These are phyloP conservation scores for Fusarium avenaceum DNA, from an alignment of 2,329 filamentous ascomycete genomes.

Conservation along the genomic window DNA sequence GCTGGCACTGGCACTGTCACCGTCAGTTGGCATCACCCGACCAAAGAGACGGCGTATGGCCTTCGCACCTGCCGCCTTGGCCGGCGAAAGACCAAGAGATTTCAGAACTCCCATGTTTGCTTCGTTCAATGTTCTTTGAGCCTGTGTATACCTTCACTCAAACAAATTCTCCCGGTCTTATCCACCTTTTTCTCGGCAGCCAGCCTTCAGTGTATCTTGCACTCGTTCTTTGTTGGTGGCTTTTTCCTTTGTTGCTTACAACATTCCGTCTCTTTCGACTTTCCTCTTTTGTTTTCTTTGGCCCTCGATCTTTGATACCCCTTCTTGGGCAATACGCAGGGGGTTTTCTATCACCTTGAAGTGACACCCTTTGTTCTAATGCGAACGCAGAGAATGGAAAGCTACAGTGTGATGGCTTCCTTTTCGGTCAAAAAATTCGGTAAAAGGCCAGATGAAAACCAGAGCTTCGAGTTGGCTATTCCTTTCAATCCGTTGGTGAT, in stretches of 20 bases:
- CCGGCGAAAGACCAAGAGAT: constrained; percentile 50
- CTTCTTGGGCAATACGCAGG: not conserved
- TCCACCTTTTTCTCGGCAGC: constrained; percentile 1
- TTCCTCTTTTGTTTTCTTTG: not conserved
- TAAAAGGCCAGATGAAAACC: not conserved
- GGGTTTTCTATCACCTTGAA: not conserved
- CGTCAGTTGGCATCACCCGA: constrained; percentile 45
- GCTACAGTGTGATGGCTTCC: not conserved
- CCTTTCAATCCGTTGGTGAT: constrained; percentile 1
- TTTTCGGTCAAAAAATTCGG: not conserved
- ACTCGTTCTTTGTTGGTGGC: not conserved
- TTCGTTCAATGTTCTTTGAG: constrained; percentile 1
- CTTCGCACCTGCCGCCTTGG: constrained; percentile 50
- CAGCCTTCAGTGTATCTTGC: not conserved
- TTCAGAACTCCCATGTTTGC: constrained; percentile 49
- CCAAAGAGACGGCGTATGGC: constrained; percentile 52
- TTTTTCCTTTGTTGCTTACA: not conserved
- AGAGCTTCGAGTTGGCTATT: not conserved
- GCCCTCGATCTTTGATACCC: constrained; percentile 1
- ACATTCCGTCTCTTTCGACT: not conserved
- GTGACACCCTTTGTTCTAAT: constrained; percentile 16
- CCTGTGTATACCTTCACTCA: constrained; percentile 7
- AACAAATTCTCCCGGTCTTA: not conserved
- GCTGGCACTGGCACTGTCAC: constrained; percentile 29
- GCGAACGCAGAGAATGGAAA: not conserved